A percentile compares a stretch with the other conserved stretches of the same genome.
Evolutionary conservation across 2,329 filamentous ascomycete genomes (phyloP).

Genomic region (Xylaria sp.): DNA sequence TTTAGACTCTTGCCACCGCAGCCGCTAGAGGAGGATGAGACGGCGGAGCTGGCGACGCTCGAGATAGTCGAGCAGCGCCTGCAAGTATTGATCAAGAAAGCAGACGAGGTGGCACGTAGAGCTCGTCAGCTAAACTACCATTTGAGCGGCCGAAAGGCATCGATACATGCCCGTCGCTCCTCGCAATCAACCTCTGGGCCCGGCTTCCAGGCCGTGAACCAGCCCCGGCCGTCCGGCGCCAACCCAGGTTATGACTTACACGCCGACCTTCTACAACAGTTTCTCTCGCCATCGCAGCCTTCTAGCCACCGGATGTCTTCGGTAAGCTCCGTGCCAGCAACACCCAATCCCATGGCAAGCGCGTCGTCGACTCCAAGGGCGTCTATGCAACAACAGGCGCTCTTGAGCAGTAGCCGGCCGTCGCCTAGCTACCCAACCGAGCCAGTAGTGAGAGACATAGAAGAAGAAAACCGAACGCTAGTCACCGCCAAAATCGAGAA

Average conservation of each 20-base stretch:
- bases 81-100: conserved; percentile 75
- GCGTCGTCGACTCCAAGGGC: conserved; percentile 34
- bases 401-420: conserved; percentile 33
- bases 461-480: conserved; percentile 49
- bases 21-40: conserved; percentile 83
- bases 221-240: conserved; percentile 33
- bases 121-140: conserved; percentile 80
- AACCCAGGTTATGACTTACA: conserved; percentile 51
- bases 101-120: conserved; percentile 67
- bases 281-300: conserved; percentile 39
- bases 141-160: conserved; percentile 72
- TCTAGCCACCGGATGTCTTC: conserved; percentile 33
- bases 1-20: conserved; percentile 72
- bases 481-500: conserved; percentile 78
- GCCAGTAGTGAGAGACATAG: conserved; percentile 33
- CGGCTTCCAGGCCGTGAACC: conserved; percentile 41
- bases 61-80: conserved; percentile 83
- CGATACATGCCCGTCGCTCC: conserved; percentile 68
- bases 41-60: conserved; percentile 79
- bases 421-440: conserved; percentile 35
- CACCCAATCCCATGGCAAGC: conserved; percentile 34
- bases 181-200: conserved; percentile 41
- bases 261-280: conserved; percentile 59
- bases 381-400: conserved; percentile 33
- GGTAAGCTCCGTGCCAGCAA: conserved; percentile 35